phyloP scores from a whole-genome alignment of 2,329 filamentous ascomycete genomes.

The Xylaria sp. region DNA sequence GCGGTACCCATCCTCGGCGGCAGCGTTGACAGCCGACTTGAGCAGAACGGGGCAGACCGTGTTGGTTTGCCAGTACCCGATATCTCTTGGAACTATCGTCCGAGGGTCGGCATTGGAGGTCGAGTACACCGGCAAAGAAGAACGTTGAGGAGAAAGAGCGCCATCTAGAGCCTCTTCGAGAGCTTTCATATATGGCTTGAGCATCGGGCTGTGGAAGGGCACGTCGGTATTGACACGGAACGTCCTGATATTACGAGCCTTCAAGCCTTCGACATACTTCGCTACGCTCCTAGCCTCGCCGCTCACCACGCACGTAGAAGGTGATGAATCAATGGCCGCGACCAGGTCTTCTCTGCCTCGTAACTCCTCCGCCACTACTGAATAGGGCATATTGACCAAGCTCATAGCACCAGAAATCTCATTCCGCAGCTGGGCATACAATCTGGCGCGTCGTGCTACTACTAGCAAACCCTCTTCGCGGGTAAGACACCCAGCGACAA shows the following conservation, averaged over 20 bases:
- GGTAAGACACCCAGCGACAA: slow-evolving; percentile 51
- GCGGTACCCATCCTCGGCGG: slow-evolving; percentile 52
- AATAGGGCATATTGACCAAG: slow-evolving; percentile 50
- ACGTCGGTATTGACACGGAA: slow-evolving; percentile 55
- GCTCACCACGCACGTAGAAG: slow-evolving; percentile 30
- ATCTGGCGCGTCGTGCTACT: slow-evolving; percentile 49
- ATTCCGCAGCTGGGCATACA: slow-evolving; percentile 33
- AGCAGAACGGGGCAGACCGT: slow-evolving; percentile 54
- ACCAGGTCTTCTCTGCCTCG: slow-evolving; percentile 16
- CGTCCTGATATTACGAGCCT: slow-evolving; percentile 46
- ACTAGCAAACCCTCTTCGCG: slow-evolving; percentile 52
- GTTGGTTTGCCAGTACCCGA: slow-evolving; percentile 54
- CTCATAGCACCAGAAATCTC: slow-evolving; percentile 44
- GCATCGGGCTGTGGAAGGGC: slow-evolving; percentile 55
- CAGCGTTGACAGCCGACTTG: slow-evolving; percentile 49
- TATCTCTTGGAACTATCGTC: slow-evolving; percentile 41
- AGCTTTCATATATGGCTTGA: slow-evolving; percentile 48
- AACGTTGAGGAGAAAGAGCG: slow-evolving; percentile 36
- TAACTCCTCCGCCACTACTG: slow-evolving; percentile 44
- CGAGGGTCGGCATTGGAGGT: slow-evolving; percentile 49
- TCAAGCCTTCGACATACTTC: slow-evolving; percentile 45
- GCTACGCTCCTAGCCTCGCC: slow-evolving; percentile 43
- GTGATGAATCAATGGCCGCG: slow-evolving; percentile 31
- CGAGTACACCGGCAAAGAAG: slow-evolving; percentile 52
- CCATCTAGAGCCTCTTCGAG: slow-evolving; percentile 45